Evolutionary conservation across 2,329 filamentous ascomycete species (phyloP).

Genomic region (Thielaviopsis euricoi): DNA sequence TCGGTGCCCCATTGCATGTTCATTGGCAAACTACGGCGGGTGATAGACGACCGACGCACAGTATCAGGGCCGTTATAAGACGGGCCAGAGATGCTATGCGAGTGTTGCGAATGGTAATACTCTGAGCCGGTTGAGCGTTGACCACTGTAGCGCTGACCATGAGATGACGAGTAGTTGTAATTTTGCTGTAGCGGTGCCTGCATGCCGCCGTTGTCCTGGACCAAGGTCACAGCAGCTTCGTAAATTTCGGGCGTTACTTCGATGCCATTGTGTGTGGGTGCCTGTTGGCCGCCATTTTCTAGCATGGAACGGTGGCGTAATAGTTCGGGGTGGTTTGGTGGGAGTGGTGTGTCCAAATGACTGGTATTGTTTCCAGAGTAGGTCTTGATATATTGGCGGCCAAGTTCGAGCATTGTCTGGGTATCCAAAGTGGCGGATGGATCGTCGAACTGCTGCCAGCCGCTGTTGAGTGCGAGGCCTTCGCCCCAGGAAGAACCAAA

Average conservation of each 20-base stretch:
- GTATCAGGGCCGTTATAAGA: neutral
- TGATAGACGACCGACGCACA: neutral
- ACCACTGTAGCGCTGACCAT: neutral
- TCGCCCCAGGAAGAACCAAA: constrained; percentile 35
- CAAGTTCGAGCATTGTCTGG: constrained; percentile 14
- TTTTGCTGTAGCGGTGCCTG: constrained; percentile 27
- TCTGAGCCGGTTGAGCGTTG: neutral
- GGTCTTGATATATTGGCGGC: neutral
- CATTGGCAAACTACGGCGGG: neutral
- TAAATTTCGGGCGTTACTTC: constrained; percentile 9
- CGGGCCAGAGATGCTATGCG: neutral
- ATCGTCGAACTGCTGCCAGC: constrained; percentile 32
- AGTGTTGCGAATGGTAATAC: neutral
- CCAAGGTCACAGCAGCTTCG: constrained; percentile 10
- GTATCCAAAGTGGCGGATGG: constrained; percentile 14
- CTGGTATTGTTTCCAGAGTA: neutral
- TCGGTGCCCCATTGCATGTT: constrained; percentile 53
- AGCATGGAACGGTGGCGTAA: constrained; percentile 14
- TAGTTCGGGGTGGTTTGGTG: constrained; percentile 13
- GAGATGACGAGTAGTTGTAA: constrained; percentile 13
- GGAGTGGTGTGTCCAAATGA: neutral
- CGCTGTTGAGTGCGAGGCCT: constrained; percentile 31
- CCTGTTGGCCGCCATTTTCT: neutral
- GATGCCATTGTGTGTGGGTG: constrained; percentile 6
- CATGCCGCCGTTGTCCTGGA: constrained; percentile 15